Evolutionary conservation across 23 red algal species (phyloP).

Genomic region (Pyropia haitanensis): DNA sequence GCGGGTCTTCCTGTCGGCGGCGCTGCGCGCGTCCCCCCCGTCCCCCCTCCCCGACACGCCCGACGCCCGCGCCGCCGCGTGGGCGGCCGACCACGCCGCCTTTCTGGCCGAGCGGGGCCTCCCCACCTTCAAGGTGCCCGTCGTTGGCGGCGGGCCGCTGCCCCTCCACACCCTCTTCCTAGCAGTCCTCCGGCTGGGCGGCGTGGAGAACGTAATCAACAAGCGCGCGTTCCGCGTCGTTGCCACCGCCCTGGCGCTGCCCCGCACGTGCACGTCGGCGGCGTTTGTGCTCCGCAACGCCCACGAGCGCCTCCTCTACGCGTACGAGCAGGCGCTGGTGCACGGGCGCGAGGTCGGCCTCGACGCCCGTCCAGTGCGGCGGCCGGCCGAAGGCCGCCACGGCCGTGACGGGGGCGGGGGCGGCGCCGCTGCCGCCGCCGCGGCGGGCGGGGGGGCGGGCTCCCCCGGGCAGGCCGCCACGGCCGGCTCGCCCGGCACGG

Average conservation of each 20-base stretch:
- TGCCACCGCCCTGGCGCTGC: constrained; percentile 57
- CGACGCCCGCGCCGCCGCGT: background rate
- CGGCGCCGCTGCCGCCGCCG: no score
- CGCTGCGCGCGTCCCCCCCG: no score
- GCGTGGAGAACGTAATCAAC: constrained; percentile 67
- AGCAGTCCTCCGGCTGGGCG: constrained; percentile 73
- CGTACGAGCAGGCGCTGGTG: constrained; percentile 80
- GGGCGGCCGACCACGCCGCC: background rate
- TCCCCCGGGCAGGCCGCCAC: no score
- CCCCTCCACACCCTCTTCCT: constrained; percentile 34
- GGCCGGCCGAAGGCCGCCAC: no score
- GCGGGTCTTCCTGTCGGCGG: no score
- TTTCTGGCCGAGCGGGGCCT: background rate
- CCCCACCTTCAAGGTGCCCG: constrained; percentile 34
- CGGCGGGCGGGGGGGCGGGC: no score
- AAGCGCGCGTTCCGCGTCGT: constrained; percentile 76
- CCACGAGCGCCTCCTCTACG: constrained; percentile 73
- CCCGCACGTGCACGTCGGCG: constrained; percentile 77
- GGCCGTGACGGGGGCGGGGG: no score
- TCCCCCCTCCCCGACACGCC: no score
- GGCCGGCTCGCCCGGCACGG: no score
- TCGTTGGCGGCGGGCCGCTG: constrained; percentile 56
- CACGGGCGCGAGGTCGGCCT: constrained; percentile 19
- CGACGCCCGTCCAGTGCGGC: no score
- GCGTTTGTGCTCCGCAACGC: constrained; percentile 74